Conservation (phyloP, 1,139 yeast species). For the Hansenula anomala region DNA sequence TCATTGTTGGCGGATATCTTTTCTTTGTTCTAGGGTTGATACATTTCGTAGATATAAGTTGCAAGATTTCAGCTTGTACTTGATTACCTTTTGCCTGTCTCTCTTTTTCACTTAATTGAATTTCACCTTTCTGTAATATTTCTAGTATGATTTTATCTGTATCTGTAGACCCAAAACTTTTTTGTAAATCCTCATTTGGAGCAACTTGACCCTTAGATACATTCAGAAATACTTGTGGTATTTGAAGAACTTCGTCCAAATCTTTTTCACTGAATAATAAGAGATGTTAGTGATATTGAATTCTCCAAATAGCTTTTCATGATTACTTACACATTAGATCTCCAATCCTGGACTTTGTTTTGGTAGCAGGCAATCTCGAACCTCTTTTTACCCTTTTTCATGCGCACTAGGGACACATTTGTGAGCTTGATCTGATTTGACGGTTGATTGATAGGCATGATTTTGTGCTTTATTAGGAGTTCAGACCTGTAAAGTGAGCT, state of each 20-base stretch:
- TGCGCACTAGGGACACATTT: constrained; percentile 86
- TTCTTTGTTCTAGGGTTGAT: constrained; percentile 86
- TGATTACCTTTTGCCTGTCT: constrained; percentile 72
- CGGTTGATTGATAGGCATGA: constrained; percentile 85
- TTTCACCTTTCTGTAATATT: constrained; percentile 85
- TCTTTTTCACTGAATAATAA: constrained; percentile 61
- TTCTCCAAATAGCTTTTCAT: too few species aligned
- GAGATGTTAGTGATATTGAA: too few species aligned
- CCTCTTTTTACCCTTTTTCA: constrained; percentile 85
- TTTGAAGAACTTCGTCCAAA: constrained; percentile 90
- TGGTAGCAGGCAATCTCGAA: constrained; percentile 96
- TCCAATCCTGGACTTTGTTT: constrained; percentile 94
- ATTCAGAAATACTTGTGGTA: constrained; percentile 89
- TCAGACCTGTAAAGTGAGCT: too few species aligned
- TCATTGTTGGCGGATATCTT: constrained; percentile 91
- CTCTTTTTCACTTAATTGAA: constrained; percentile 92
- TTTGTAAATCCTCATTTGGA: constrained; percentile 73
- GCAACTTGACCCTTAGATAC: constrained; percentile 96
- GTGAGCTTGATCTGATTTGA: constrained; percentile 84
- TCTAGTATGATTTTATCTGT: constrained; percentile 71
- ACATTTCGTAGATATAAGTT: constrained; percentile 83
- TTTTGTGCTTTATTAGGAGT: constrained; percentile 13
- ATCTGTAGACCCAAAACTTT: constrained; percentile 73
- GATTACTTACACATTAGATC: constrained; percentile 55
- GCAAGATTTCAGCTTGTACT: constrained; percentile 78